phyloP scores from a whole-genome alignment of 805 yeast genomes.

The Metschnikowia peoriensis region DNA sequence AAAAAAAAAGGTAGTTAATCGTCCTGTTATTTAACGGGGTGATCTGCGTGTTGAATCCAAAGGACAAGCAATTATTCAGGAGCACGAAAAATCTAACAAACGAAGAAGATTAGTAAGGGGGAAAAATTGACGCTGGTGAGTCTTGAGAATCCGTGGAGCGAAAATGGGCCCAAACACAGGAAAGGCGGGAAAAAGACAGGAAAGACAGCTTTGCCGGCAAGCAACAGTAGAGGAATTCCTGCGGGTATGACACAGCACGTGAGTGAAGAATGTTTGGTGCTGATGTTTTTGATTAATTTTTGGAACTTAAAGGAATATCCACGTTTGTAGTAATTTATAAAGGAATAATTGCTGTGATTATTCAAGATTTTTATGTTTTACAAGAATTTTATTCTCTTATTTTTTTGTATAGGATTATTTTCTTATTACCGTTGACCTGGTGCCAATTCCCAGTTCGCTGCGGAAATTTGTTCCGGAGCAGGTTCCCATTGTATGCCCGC shows the following conservation, averaged over 20 bases:
- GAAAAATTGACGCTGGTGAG: background rate
- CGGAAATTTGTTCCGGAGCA: too few species aligned
- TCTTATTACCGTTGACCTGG: too few species aligned
- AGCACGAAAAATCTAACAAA: background rate
- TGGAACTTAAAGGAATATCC: background rate
- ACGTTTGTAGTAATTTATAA: too few species aligned
- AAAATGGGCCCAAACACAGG: background rate
- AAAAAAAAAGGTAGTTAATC: background rate
- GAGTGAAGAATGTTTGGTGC: background rate
- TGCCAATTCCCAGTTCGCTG: too few species aligned
- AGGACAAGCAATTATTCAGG: background rate
- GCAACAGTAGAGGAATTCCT: background rate
- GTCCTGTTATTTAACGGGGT: background rate
- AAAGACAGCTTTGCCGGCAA: background rate
- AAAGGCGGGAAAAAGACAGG: background rate
- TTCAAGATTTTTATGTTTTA: too few species aligned
- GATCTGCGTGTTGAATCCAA: background rate
- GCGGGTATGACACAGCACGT: background rate
- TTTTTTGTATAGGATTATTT: too few species aligned
- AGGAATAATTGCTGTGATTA: too few species aligned
- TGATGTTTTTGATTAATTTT: background rate
- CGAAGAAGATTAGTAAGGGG: background rate
- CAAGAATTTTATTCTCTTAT: too few species aligned
- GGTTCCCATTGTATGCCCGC: background rate
- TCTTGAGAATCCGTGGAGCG: constrained; percentile 1